Evolutionary conservation across 352 stramenopile genomes (phyloP).

Genomic region (Thalassiosira oceanica): DNA sequence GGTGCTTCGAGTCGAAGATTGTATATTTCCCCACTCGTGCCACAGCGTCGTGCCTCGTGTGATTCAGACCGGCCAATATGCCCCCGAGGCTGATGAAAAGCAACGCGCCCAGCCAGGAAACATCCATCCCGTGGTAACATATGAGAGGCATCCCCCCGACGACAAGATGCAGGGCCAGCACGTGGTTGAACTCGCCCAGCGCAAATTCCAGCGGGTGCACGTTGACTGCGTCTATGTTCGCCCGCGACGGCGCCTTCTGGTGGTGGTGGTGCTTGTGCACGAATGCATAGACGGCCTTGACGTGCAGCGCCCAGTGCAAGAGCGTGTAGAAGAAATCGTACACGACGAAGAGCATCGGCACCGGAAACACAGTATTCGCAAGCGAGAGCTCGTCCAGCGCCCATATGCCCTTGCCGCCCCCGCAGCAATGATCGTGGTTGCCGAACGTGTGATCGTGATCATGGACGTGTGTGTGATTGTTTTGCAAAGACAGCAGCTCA

Average conservation of each 20-base stretch:
- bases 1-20: too few species aligned
- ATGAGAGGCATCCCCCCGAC: slow-evolving; percentile 26
- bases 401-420: slow-evolving; percentile 69
- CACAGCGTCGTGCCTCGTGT: too few species aligned
- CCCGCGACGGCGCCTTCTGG: slow-evolving; percentile 83
- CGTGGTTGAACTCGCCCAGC: slow-evolving; percentile 87
- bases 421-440: slow-evolving; percentile 30
- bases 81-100: slow-evolving; percentile 80
- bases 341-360: slow-evolving; percentile 80
- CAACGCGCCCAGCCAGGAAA: slow-evolving; percentile 48
- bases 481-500: too few species aligned
- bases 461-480: slow-evolving; percentile 18
- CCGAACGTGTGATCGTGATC: slow-evolving; percentile 2
- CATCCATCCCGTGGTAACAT: slow-evolving; percentile 45
- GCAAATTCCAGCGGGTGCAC: slow-evolving; percentile 88
- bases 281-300: slow-evolving; percentile 81
- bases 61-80: slow-evolving; percentile 84
- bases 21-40: too few species aligned
- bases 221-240: slow-evolving; percentile 86
- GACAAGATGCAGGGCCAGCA: slow-evolving; percentile 67
- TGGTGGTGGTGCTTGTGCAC: slow-evolving; percentile 88
- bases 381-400: slow-evolving; percentile 47
- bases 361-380: slow-evolving; percentile 66
- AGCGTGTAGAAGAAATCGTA: slow-evolving; percentile 88
- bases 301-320: slow-evolving; percentile 84